phyloP scores from a whole-genome alignment of 2,329 filamentous ascomycete genomes.

The Aplosporella prunicola region DNA sequence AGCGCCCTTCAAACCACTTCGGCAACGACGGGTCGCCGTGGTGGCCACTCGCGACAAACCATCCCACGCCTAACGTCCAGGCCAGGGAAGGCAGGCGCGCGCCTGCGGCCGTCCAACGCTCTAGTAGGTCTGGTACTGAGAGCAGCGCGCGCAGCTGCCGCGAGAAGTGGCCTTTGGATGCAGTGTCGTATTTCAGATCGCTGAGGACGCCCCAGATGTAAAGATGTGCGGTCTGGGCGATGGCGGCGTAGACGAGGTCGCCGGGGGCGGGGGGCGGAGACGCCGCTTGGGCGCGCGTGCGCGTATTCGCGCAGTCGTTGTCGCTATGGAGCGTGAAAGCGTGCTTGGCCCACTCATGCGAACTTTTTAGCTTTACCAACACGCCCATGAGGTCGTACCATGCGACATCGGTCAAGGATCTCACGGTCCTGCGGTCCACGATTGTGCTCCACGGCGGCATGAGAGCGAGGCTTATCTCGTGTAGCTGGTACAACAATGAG shows the following conservation, averaged over 20 bases:
- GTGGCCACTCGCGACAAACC: neutral
- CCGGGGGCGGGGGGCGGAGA: no score
- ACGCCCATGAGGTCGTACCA: no score
- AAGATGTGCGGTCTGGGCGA: neutral
- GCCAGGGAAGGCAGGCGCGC: neutral
- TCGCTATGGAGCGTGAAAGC: no score
- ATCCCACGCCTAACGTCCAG: neutral
- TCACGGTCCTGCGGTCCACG: neutral
- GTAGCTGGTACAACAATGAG: neutral
- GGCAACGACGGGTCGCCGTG: no score
- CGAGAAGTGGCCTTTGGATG: neutral
- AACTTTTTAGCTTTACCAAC: no score
- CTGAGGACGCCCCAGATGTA: constrained; percentile 1
- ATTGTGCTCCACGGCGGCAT: no score
- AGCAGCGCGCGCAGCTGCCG: neutral
- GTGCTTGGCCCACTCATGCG: neutral
- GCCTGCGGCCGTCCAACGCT: neutral
- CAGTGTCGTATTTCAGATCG: neutral
- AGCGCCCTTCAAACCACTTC: no score
- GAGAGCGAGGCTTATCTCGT: neutral
- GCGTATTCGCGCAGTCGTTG: no score
- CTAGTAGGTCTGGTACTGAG: neutral
- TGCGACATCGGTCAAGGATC: no score
- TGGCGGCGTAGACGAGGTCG: neutral
- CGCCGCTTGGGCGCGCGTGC: no score